Percentiles rank a stretch among this genome's conserved stretches.
Conservation (phyloP, 2,329 filamentous ascomycete species). For the Aspergillus nomiae region DNA sequence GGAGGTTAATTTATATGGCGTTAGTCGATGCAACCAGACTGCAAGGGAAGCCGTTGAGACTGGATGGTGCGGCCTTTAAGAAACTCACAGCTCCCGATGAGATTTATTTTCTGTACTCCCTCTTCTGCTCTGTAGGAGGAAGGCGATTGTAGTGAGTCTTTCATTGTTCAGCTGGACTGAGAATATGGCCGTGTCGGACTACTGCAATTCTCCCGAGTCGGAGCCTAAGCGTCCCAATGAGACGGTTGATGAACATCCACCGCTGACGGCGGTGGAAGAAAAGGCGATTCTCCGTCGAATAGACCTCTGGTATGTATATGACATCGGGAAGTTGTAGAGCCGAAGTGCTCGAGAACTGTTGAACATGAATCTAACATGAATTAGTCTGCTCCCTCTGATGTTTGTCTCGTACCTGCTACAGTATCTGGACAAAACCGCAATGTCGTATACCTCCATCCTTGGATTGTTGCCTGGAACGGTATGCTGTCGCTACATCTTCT, state of each 20-base stretch:
- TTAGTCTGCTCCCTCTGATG: constrained; percentile 25
- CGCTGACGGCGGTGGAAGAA: not conserved
- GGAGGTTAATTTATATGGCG: not conserved
- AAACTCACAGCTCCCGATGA: not conserved
- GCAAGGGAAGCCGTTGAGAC: not conserved
- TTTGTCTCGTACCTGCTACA: constrained; percentile 32
- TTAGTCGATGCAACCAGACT: not conserved
- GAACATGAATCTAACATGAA: not conserved
- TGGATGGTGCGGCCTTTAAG: not conserved
- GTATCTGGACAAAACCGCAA: constrained; percentile 39
- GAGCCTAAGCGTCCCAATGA: constrained; percentile 1
- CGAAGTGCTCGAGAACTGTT: not conserved
- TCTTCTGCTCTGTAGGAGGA: not conserved
- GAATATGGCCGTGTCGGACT: not conserved
- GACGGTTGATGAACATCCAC: not conserved
- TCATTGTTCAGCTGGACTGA: not conserved
- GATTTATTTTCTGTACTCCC: not conserved
- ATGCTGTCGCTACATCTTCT: not conserved
- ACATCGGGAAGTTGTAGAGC: too few relatives aligned
- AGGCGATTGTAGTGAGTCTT: not conserved
- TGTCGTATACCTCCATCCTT: constrained; percentile 38
- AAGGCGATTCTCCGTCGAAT: constrained; percentile 9
- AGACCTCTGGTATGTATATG: constrained; percentile 4
- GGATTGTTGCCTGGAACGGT: constrained; percentile 21
- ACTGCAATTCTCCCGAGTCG: not conserved